Evolutionary conservation across 768 basidiomycete species (phyloP), one percentile per base, ranked within the genome.

Genomic region (Lentinula boryana): DNA sequence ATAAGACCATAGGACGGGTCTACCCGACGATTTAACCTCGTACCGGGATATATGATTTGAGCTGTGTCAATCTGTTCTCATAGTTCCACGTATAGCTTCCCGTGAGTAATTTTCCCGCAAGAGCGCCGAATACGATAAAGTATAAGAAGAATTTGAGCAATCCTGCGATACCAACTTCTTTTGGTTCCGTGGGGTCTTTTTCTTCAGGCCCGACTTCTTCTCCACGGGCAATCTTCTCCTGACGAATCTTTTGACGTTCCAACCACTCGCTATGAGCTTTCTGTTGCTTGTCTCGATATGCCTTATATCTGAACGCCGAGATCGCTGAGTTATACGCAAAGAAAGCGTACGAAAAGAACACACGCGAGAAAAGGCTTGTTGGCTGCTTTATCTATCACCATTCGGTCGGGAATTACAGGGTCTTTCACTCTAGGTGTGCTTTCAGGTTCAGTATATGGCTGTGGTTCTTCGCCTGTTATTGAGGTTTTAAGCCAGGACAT

Each of bases 61-160:
- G 67, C 50, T 79, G 76, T 33, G 74, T 65, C 81, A 84, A 87
- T 70, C 83, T 84, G 63, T 80, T 82, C 64, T 88, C 78, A 67
- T 86, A 84, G 63, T 94, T 91, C 93, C 93, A 97, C n/a, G 85
- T 74, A 70, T 85, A 92, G 69, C 87, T 91, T 23, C 89, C 91
- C 0, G 91, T 91, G 69, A 95, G 76, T 73, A 95, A 93, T 68
- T 89, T 89, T 55, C 93, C 88, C 36, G 86, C 80, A 31, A 92
- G 75, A 1, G 83, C 68, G 40, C 81, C 62, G 62, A 85, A 72
- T 56, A 90, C 65, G 18, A 85, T 55, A 2, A 82, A 54, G 64
- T 83, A 82, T 54, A 89, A 61, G 40, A 90, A 64, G 70, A 91
- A 88, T 71, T 90, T 92, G 68, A 92, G 71, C 31, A 93, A 69